phyloP scores from a whole-genome alignment of 2,329 filamentous ascomycete genomes.

The Cercospora beticola region DNA sequence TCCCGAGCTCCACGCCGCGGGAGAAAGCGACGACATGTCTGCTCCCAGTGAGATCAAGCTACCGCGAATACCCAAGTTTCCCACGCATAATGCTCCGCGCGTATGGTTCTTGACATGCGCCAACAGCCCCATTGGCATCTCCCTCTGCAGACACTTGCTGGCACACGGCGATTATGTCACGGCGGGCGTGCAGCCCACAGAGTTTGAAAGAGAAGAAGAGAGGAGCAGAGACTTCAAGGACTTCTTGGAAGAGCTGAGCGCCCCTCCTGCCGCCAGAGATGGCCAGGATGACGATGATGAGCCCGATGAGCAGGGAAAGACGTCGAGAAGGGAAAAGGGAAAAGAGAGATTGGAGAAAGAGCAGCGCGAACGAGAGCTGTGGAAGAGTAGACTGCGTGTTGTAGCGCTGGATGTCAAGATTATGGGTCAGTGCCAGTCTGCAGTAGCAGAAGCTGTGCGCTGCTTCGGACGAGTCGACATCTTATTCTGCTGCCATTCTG shows the following conservation, averaged over 20 bases:
- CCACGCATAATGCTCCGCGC: slow-evolving; percentile 66
- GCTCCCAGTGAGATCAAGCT: slow-evolving; percentile 33
- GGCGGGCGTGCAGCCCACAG: slow-evolving; percentile 74
- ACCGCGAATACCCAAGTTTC: slow-evolving; percentile 52
- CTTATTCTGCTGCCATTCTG: slow-evolving; percentile 81
- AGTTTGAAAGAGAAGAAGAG: slow-evolving; percentile 68
- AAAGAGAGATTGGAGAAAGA: slow-evolving; percentile 56
- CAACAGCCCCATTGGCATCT: slow-evolving; percentile 79
- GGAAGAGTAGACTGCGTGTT: slow-evolving; percentile 72
- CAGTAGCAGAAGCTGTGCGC: slow-evolving; percentile 80
- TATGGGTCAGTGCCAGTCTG: slow-evolving; percentile 74
- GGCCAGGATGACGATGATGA: slow-evolving; percentile 35
- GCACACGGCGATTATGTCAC: slow-evolving; percentile 91
- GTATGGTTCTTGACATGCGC: slow-evolving; percentile 92
- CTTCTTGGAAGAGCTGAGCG: slow-evolving; percentile 62
- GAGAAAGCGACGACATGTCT: slow-evolving; percentile 19
- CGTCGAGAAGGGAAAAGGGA: slow-evolving; percentile 32
- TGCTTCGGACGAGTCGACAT: slow-evolving; percentile 88
- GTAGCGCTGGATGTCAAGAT: slow-evolving; percentile 60
- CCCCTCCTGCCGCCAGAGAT: slow-evolving; percentile 13
- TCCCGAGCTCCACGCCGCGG: background rate
- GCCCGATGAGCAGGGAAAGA: slow-evolving; percentile 8
- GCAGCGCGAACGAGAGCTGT: slow-evolving; percentile 42
- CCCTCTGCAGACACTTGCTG: slow-evolving; percentile 76
- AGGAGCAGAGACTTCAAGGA: slow-evolving; percentile 77